Percentiles rank a stretch among this genome's conserved stretches.
Evolutionary conservation across 2,329 filamentous ascomycete species (phyloP).

Genomic region (Grosmannia serpens): DNA sequence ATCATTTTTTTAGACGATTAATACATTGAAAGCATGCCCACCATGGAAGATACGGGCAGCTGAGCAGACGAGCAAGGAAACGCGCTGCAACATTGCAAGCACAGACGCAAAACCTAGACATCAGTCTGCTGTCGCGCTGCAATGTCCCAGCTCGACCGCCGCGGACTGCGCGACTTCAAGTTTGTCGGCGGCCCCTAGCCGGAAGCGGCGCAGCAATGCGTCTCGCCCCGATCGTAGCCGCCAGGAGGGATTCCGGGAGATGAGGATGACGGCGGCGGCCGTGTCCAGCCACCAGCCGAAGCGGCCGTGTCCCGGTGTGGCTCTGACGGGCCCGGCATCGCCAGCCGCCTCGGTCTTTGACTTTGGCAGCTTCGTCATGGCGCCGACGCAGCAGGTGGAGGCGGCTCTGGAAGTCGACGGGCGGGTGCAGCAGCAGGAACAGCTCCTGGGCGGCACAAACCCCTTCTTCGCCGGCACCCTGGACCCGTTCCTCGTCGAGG

Average conservation of each 20-base stretch:
- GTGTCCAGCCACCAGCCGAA: neutral
- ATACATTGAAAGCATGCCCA: no score
- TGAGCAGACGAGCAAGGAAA: no score
- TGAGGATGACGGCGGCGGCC: neutral
- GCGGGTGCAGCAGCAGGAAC: neutral
- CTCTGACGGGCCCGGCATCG: neutral
- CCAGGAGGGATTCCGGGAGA: no score
- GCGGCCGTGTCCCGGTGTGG: neutral
- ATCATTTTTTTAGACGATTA: no score
- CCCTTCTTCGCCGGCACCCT: neutral
- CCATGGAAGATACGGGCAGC: no score
- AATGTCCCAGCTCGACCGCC: neutral
- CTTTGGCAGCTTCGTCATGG: neutral
- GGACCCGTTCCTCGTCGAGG: neutral
- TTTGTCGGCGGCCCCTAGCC: neutral
- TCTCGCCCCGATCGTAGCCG: neutral
- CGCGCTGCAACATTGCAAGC: neutral
- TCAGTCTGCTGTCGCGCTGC: no score
- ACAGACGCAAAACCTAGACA: neutral
- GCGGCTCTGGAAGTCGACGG: neutral
- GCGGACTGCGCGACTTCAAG: constrained; percentile 13
- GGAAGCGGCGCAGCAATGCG: neutral
- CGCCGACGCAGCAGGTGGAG: neutral
- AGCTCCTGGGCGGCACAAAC: neutral
- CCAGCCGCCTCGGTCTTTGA: neutral